Conservation (phyloP, 2,329 filamentous ascomycete species). For the Colletotrichum cordylinicola region DNA sequence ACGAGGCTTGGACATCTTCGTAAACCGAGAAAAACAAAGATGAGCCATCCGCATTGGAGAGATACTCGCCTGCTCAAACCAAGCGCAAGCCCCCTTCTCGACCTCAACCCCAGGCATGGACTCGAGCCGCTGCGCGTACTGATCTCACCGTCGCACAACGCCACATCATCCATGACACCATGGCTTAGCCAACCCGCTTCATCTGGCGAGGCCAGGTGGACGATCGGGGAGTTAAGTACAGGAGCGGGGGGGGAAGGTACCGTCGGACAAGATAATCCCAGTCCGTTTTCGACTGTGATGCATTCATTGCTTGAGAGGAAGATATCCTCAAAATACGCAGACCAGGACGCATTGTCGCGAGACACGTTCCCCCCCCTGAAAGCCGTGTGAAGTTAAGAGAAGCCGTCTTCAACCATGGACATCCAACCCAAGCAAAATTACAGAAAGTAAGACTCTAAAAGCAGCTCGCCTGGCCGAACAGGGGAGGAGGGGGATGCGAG, state of each 20-base stretch:
- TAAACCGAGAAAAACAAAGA: neutral
- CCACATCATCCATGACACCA: constrained; percentile 7
- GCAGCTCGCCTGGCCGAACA: neutral
- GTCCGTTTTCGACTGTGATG: neutral
- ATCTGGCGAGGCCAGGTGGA: neutral
- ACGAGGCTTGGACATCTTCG: neutral
- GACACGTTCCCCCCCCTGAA: neutral
- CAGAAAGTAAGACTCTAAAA: neutral
- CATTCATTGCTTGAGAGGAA: neutral
- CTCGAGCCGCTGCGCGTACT: neutral
- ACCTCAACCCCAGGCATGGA: neutral
- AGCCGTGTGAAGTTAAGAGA: neutral
- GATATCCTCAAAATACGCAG: neutral
- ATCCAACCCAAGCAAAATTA: neutral
- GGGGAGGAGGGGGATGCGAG: neutral
- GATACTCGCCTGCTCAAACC: constrained; percentile 2
- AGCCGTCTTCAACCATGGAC: neutral
- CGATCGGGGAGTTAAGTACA: neutral
- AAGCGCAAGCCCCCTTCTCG: neutral
- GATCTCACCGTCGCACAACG: constrained; percentile 16
- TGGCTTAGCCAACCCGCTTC: constrained; percentile 12
- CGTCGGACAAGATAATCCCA: neutral
- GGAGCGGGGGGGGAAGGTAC: neutral
- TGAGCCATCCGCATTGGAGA: neutral
- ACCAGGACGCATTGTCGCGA: neutral